These are phyloP conservation scores for Warburgia ugandensis DNA, from an alignment of 164 flowering plant species.

Conservation along the genomic window DNA sequence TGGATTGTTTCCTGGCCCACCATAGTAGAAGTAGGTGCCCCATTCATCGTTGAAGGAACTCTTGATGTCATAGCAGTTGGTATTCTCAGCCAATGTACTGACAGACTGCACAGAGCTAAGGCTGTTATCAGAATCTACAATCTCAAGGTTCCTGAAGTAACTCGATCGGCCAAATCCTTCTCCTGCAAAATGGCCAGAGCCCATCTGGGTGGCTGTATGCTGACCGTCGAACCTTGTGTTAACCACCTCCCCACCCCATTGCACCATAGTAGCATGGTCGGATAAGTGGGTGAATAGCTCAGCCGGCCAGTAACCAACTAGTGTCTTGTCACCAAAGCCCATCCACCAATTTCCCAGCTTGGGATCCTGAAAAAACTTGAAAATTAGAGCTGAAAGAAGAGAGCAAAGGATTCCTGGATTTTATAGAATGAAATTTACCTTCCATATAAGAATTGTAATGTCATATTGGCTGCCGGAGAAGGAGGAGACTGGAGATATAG, in stretches of 20 bases:
- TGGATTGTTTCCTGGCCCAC: conserved; percentile 85
- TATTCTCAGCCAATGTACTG: conserved; percentile 74
- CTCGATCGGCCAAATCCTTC: conserved; percentile 78
- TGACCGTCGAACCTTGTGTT: conserved; percentile 43
- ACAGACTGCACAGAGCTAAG: conserved; percentile 51
- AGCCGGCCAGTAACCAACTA: conserved; percentile 11
- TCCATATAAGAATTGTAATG: conserved; percentile 84
- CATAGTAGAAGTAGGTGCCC: conserved; percentile 91
- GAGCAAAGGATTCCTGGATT: not conserved
- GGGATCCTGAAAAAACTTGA: conserved; percentile 10
- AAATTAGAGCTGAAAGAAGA: too few species aligned
- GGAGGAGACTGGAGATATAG: conserved; percentile 86
- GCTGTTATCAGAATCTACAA: conserved; percentile 88
- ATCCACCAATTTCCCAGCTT: conserved; percentile 14
- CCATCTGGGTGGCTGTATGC: conserved; percentile 79
- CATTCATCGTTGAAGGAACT: conserved; percentile 65
- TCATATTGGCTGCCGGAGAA: conserved; percentile 78
- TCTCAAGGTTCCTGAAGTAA: conserved; percentile 81
- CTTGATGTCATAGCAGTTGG: conserved; percentile 79
- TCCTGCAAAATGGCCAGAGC: conserved; percentile 71
- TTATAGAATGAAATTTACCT: conserved; percentile 44
- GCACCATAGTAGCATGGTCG: conserved; percentile 11
- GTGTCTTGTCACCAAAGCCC: conserved; percentile 1
- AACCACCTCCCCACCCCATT: conserved; percentile 34
- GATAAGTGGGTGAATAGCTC: conserved; percentile 1